Evolutionary conservation across 768 basidiomycete genomes (phyloP).

Genomic region (Auriscalpium microsporum): DNA sequence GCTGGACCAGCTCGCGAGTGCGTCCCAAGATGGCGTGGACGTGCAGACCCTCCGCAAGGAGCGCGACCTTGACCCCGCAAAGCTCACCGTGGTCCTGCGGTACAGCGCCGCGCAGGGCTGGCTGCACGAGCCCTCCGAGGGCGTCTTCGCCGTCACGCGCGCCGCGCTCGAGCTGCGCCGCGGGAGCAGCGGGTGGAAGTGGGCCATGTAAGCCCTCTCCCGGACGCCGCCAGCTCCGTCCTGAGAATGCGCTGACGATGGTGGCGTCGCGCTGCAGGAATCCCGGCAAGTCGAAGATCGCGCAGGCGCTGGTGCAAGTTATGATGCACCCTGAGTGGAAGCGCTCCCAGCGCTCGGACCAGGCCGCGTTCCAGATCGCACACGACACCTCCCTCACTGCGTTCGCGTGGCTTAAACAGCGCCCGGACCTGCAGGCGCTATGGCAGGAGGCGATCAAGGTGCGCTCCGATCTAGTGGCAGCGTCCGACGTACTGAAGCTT

Average conservation of each 20-base stretch:
- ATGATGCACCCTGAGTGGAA: constrained; percentile 16
- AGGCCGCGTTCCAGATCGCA: constrained; percentile 8
- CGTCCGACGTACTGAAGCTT: too few relatives aligned
- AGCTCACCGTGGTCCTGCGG: constrained; percentile 14
- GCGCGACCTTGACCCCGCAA: constrained; percentile 11
- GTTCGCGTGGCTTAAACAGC: constrained; percentile 9
- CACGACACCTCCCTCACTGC: constrained; percentile 5
- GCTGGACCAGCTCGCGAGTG: constrained; percentile 7
- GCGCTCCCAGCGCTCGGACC: constrained; percentile 2
- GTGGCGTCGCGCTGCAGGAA: constrained; percentile 1
- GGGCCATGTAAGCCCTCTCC: constrained; percentile 4
- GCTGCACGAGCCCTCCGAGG: constrained; percentile 14
- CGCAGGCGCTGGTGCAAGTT: constrained; percentile 1
- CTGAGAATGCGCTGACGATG: neutral
- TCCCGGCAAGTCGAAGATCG: constrained; percentile 8
- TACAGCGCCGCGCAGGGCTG: constrained; percentile 14
- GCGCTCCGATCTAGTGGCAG: neutral
- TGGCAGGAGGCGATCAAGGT: constrained; percentile 1
- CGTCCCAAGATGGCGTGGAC: constrained; percentile 3
- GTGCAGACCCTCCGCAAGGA: constrained; percentile 7
- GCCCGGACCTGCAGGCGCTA: neutral
- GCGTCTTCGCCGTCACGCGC: constrained; percentile 14
- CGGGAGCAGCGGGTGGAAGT: constrained; percentile 13
- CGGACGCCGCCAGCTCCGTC: neutral
- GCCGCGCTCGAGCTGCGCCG: constrained; percentile 8